Conservation (phyloP, 2,329 filamentous ascomycete species). For the Nemania sp. region DNA sequence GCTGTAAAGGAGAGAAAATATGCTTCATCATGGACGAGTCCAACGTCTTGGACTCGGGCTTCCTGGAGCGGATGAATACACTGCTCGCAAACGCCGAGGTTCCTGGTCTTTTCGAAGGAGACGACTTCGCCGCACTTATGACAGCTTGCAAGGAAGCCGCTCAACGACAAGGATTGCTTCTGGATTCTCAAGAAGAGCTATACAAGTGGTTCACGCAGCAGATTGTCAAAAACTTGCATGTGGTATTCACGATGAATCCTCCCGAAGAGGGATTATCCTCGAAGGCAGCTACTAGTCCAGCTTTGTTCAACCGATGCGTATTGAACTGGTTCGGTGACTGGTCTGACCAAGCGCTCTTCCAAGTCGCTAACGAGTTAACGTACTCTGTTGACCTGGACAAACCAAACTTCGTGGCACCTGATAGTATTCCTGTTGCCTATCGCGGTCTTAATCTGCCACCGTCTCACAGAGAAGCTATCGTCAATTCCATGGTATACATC, state of each 20-base stretch:
- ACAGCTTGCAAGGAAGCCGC: constrained; percentile 98
- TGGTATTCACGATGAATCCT: constrained; percentile 99
- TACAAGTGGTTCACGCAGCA: constrained; percentile 99
- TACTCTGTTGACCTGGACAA: constrained; percentile 95
- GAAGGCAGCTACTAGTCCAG: constrained; percentile 95
- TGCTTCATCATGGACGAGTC: constrained; percentile 99
- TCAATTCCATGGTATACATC: constrained; percentile 99
- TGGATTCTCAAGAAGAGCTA: constrained; percentile 98
- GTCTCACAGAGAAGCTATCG: constrained; percentile 85
- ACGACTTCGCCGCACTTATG: constrained; percentile 98
- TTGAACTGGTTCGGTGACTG: constrained; percentile 99
- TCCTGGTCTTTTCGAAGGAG: constrained; percentile 97
- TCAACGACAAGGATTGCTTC: constrained; percentile 88
- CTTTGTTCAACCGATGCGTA: constrained; percentile 98
- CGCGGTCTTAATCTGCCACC: constrained; percentile 82
- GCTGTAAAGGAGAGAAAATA: constrained; percentile 98
- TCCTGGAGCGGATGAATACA: constrained; percentile 99
- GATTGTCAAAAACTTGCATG: constrained; percentile 97
- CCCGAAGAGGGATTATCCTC: constrained; percentile 92
- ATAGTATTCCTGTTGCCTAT: constrained; percentile 92
- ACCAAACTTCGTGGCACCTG: constrained; percentile 80
- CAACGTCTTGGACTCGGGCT: constrained; percentile 97
- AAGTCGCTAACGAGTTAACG: constrained; percentile 93
- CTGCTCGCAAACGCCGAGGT: constrained; percentile 99
- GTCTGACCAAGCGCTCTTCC: constrained; percentile 98